Conservation (phyloP, 768 basidiomycete genomes). For the Panus rudis region DNA sequence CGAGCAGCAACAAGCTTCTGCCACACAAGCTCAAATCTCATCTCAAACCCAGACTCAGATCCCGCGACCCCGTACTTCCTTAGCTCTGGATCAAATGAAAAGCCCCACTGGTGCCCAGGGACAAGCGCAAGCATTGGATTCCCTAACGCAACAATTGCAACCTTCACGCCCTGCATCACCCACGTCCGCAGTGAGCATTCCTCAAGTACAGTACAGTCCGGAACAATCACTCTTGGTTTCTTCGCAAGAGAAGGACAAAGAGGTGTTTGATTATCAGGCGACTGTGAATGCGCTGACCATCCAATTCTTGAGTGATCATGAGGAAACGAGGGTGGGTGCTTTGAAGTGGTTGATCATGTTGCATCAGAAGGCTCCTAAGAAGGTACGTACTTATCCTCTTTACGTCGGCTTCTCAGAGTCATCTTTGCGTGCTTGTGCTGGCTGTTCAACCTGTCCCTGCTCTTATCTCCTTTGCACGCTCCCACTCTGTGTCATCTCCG, state of each 20-base stretch:
- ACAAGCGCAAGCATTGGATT: neutral
- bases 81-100: neutral
- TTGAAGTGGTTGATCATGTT: constrained; percentile 98
- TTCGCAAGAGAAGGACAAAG: constrained; percentile 46
- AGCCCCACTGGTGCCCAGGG: neutral
- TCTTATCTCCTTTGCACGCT: too few relatives aligned
- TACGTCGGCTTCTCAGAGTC: neutral
- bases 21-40: constrained; percentile 16
- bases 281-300: constrained; percentile 91
- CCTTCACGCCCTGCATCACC: constrained; percentile 29
- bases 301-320: constrained; percentile 93
- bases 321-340: constrained; percentile 92
- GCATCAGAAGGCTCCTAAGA: constrained; percentile 95
- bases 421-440: neutral
- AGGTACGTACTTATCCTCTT: constrained; percentile 39
- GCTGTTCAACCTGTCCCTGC: too few relatives aligned
- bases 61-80: neutral
- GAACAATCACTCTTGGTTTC: constrained; percentile 20
- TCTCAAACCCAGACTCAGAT: constrained; percentile 2
- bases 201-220: constrained; percentile 18
- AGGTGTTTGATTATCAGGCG: constrained; percentile 85
- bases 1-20: constrained; percentile 18
- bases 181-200: constrained; percentile 20
- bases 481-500: neutral
- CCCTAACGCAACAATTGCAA: constrained; percentile 6